Evolutionary conservation across 805 yeast species (phyloP).

Genomic region (Maudiozyma saulgeensis): DNA sequence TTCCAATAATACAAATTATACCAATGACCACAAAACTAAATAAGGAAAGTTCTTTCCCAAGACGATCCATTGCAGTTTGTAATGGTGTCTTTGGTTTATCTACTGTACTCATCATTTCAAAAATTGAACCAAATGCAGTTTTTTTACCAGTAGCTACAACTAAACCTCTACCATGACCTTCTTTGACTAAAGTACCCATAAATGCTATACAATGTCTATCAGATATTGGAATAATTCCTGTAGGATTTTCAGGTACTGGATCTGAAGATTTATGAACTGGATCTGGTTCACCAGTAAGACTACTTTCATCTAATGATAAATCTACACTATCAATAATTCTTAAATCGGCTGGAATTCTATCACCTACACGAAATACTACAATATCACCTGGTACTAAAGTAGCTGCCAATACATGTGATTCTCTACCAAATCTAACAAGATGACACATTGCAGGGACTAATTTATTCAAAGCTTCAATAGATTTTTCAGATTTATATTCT

Average conservation of each 20-base stretch:
- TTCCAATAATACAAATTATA: constrained; percentile 77
- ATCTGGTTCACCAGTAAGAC: constrained; percentile 88
- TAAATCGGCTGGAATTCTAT: constrained; percentile 91
- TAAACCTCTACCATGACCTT: constrained; percentile 92
- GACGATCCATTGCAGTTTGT: constrained; percentile 88
- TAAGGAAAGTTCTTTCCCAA: constrained; percentile 82
- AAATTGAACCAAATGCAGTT: constrained; percentile 91
- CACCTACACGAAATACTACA: constrained; percentile 85
- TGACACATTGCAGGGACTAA: constrained; percentile 97
- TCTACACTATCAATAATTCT: constrained; percentile 73
- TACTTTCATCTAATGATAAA: constrained; percentile 82
- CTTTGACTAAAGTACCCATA: constrained; percentile 96
- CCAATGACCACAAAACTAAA: constrained; percentile 84
- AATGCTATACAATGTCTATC: constrained; percentile 74
- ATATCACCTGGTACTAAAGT: constrained; percentile 92
- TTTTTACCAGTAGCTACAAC: constrained; percentile 83
- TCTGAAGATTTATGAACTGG: constrained; percentile 66
- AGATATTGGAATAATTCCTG: constrained; percentile 43
- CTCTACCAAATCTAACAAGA: constrained; percentile 69
- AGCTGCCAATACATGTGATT: constrained; percentile 76
- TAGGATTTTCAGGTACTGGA: constrained; percentile 30
- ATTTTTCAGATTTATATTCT: constrained; percentile 91
- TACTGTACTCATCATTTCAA: constrained; percentile 88
- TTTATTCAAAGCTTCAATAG: constrained; percentile 83
- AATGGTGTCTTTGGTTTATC: constrained; percentile 98